Percentiles rank a stretch among this genome's conserved stretches.
phyloP scores from a whole-genome alignment of 768 basidiomycete genomes.

The Calocera viscosa region DNA sequence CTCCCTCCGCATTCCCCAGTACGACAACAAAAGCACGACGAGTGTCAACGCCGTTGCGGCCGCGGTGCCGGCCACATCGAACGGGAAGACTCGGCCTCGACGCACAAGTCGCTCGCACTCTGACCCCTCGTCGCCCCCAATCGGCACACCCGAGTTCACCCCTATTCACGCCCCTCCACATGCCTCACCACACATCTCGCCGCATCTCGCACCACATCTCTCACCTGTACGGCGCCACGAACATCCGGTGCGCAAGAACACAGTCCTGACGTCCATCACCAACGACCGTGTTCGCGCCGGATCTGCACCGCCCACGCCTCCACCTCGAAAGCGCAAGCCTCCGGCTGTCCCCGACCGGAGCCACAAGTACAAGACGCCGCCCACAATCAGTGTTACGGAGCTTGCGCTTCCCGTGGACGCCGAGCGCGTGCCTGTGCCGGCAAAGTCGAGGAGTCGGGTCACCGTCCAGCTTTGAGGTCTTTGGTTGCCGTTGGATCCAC shows the following conservation, averaged over 20 bases:
- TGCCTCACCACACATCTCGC: not conserved
- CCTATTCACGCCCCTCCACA: not conserved
- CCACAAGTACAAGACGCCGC: slow-evolving; percentile 4
- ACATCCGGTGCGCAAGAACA: not conserved
- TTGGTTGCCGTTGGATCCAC: not conserved
- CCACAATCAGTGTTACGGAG: not conserved
- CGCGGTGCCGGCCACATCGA: slow-evolving; percentile 1
- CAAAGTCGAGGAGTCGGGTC: not conserved
- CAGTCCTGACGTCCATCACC: not conserved
- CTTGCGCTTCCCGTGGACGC: not conserved
- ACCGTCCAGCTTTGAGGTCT: not conserved
- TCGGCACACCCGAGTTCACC: not conserved
- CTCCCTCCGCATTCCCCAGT: not conserved
- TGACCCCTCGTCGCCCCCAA: not conserved
- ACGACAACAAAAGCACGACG: slow-evolving; percentile 14
- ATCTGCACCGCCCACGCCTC: not conserved
- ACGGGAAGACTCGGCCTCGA: not conserved
- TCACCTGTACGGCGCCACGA: not conserved
- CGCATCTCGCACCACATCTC: not conserved
- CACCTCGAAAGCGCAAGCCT: not conserved
- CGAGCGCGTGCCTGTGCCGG: not conserved
- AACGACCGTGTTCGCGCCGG: not conserved
- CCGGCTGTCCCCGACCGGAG: not conserved
- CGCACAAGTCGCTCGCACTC: not conserved
- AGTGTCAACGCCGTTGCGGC: slow-evolving; percentile 18